Conservation (phyloP, 108 stramenopile species). For the Mediolabrus comicus region DNA sequence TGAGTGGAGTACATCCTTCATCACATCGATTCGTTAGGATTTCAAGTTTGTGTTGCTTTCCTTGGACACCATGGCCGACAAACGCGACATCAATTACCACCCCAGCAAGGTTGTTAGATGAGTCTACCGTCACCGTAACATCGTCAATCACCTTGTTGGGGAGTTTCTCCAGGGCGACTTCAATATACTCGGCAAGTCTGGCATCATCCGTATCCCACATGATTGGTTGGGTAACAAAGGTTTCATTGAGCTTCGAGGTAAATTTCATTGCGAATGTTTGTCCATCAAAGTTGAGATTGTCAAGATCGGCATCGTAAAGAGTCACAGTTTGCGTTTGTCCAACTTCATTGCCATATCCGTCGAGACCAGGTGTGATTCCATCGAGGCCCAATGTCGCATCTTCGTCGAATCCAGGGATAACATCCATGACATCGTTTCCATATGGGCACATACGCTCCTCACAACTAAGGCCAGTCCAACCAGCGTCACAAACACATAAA, state of each 20-base stretch:
- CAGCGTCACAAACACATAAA: conserved; percentile 72
- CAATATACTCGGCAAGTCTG: conserved; percentile 24
- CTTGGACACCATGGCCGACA: conserved; percentile 47
- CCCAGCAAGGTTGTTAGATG: conserved; percentile 3
- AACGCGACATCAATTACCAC: conserved; percentile 49
- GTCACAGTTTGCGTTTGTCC: conserved; percentile 53
- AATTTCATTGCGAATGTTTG: conserved; percentile 59
- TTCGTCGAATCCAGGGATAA: conserved; percentile 43
- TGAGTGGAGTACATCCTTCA: conserved; percentile 56
- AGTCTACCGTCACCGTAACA: conserved; percentile 47
- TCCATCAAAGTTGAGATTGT: conserved; percentile 33
- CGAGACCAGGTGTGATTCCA: conserved; percentile 5
- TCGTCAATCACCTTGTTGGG: conserved; percentile 66
- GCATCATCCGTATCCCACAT: conserved; percentile 13
- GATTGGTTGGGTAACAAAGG: conserved; percentile 59
- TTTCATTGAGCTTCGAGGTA: conserved; percentile 60
- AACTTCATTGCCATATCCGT: conserved; percentile 36
- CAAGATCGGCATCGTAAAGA: conserved; percentile 42
- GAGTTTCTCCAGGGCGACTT: conserved; percentile 41
- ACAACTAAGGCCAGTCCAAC: conserved; percentile 70
- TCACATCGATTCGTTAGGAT: conserved; percentile 41
- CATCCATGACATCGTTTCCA: conserved; percentile 75
- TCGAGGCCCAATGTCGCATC: neutral
- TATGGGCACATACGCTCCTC: conserved; percentile 64
- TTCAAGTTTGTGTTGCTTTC: conserved; percentile 59